Base-by-base conservation (phyloP, 176 grass and related monocot species). In the Oryza punctata region DNA sequence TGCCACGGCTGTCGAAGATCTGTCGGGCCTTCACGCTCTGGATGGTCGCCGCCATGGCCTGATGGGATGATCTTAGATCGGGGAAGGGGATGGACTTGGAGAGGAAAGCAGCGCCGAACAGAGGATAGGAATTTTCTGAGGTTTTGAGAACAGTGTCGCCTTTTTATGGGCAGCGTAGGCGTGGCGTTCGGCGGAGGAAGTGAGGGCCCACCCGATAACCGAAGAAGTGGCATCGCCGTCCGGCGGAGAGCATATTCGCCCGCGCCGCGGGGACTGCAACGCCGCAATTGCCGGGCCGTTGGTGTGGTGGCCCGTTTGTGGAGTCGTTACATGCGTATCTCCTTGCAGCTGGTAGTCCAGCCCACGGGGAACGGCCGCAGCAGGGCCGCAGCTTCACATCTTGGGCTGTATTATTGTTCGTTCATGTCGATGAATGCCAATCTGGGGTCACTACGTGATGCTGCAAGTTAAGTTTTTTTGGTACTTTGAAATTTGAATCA, bases 1-100 rank as follows among this genome's bases (percentile, higher is more conserved):
- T 89, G 15, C 87, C 87, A 6, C 87, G 82, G 76, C 87, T 89
- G 76, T 89, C 87, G 49, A 89, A 89, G 81, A 89, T 89, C 81
- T 89, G 87, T 37, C 87, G 82, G 18, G 87, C 87, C 87, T 85
- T 89, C 45, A 89, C 87, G 69, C 32, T 59, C 63, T 80, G 82
- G 87, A 89, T 89, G 23, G 87, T 81, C 19, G 69, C 84, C 84
- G 77, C 82, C 82, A 85, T 85, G 23, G 82, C 24, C 33, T 18
- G 10, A n/a, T 19, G 2, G 9, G 67, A 10, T 16, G 9, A 10
- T 16, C 14, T 49, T 6, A 27, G 63, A 65, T 28, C 63, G 25
- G 3, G 25, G 25, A 21, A 10, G 18, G 50, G 10, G 18, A 19
- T 45, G 43, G 12, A 15, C 7, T 59, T 59, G 65, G 52, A 40